A percentile compares a stretch with the other conserved stretches of the same genome.
These are phyloP conservation scores for Malassezia obtusa DNA, from an alignment of 1,284 basidiomycete species.

Conservation along the genomic window DNA sequence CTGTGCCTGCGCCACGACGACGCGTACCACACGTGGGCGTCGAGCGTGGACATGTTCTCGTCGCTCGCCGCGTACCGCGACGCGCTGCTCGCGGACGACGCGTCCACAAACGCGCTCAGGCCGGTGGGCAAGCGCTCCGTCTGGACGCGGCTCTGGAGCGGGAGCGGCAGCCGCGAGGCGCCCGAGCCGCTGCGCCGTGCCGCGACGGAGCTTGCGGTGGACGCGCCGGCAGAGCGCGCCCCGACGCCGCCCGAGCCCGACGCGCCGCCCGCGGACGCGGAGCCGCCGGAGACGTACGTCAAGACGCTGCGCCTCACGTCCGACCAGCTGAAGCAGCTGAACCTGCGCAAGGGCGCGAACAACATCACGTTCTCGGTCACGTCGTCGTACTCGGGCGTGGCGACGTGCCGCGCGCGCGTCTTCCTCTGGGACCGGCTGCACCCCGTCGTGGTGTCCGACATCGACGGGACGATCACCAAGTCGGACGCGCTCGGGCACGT, in stretches of 20 bases:
- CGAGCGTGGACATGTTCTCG: conserved; percentile 51
- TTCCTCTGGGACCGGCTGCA: conserved; percentile 91
- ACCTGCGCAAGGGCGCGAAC: conserved; percentile 80
- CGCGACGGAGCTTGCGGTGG: neutral
- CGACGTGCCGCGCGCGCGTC: conserved; percentile 75
- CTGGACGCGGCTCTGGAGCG: conserved; percentile 42
- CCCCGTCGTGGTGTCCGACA: conserved; percentile 87
- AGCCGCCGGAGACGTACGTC: conserved; percentile 60
- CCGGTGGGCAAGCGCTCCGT: conserved; percentile 15
- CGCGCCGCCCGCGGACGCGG: neutral
- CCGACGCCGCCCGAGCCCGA: neutral
- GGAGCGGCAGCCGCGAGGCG: too few relatives aligned
- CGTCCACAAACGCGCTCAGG: neutral
- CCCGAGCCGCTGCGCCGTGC: neutral
- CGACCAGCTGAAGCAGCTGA: conserved; percentile 62
- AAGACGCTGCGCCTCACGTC: conserved; percentile 83
- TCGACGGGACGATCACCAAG: conserved; percentile 91
- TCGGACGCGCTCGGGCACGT: conserved; percentile 96
- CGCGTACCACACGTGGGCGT: conserved; percentile 53
- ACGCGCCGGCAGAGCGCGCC: neutral
- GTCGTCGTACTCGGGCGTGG: conserved; percentile 69
- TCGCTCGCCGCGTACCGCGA: conserved; percentile 48
- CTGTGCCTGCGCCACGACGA: conserved; percentile 52
- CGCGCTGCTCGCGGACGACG: conserved; percentile 40
- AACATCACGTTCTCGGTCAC: conserved; percentile 82